A percentile compares a stretch with the other conserved stretches of the same genome.
Evolutionary conservation across 78 protist genomes (phyloP).

Genomic region (Dictyostelium firmibasis): DNA sequence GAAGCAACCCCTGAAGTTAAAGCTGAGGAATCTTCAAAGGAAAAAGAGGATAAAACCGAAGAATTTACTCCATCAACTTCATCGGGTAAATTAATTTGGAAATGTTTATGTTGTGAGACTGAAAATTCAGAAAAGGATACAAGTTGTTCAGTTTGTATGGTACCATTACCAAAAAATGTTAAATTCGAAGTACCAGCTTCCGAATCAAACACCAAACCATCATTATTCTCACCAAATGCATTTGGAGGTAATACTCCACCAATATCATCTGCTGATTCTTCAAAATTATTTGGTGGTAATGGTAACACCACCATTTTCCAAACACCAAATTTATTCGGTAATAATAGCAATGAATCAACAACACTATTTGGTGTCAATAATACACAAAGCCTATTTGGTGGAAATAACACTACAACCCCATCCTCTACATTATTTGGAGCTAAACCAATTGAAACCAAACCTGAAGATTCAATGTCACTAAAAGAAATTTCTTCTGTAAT

Average conservation of each 20-base stretch:
- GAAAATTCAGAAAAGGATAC: neutral
- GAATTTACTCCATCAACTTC: neutral
- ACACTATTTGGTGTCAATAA: neutral
- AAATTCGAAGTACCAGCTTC: neutral
- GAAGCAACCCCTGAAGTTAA: neutral
- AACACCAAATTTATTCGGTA: neutral
- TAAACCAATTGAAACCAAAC: neutral
- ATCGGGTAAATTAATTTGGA: slow-evolving; percentile 23
- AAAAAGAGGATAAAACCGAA: too few relatives aligned
- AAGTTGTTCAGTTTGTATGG: slow-evolving; percentile 30
- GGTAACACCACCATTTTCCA: neutral
- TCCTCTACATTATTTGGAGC: neutral
- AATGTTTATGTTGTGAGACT: slow-evolving; percentile 52
- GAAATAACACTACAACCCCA: neutral
- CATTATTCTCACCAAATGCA: neutral
- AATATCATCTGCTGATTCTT: neutral
- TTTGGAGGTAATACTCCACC: neutral
- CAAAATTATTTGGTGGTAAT: neutral
- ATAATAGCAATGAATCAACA: neutral
- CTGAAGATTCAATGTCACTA: neutral
- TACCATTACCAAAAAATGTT: slow-evolving; percentile 15
- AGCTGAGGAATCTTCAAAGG: neutral
- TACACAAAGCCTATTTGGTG: neutral
- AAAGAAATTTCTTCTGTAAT: neutral
- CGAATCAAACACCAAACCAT: neutral